Conservation (phyloP, 2,329 filamentous ascomycete species). For the Alternaria postmessia region DNA sequence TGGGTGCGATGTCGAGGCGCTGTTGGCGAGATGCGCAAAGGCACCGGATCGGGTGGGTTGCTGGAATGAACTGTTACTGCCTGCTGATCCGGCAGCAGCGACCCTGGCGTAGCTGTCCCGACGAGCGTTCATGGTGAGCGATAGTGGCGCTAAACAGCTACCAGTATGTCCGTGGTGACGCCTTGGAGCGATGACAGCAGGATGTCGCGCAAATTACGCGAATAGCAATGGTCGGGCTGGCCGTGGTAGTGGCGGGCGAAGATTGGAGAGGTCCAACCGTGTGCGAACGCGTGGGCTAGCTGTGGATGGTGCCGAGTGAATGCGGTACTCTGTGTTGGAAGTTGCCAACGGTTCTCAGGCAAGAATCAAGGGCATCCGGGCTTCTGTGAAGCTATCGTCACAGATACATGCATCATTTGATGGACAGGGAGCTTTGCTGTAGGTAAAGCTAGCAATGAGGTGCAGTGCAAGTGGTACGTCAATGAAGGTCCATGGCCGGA, state of each 20-base stretch:
- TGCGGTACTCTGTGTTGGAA: constrained; percentile 27
- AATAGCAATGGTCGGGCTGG: constrained; percentile 34
- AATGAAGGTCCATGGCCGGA: constrained; percentile 9
- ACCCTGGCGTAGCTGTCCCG: constrained; percentile 64
- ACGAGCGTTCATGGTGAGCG: constrained; percentile 22
- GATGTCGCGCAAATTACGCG: constrained; percentile 5
- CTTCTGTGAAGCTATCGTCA: constrained; percentile 26
- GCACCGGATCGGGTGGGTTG: constrained; percentile 51
- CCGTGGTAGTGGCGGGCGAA: not conserved
- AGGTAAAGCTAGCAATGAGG: constrained; percentile 12
- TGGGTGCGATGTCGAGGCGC: constrained; percentile 42
- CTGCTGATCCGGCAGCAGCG: constrained; percentile 59
- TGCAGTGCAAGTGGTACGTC: constrained; percentile 14
- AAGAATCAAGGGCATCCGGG: constrained; percentile 40
- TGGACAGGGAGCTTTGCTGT: constrained; percentile 8
- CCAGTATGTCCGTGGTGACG: constrained; percentile 54
- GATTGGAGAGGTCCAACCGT: constrained; percentile 13
- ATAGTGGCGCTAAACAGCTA: constrained; percentile 9
- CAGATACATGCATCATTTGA: constrained; percentile 43
- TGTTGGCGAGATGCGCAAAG: constrained; percentile 66
- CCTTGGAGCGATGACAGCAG: constrained; percentile 8
- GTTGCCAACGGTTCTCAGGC: constrained; percentile 16
- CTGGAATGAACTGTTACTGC: constrained; percentile 42
- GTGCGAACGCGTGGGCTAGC: constrained; percentile 17
- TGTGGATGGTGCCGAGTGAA: constrained; percentile 20